A percentile compares a stretch with the other conserved stretches of the same genome.
Conservation (phyloP, 768 basidiomycete species). For the Mycena latifolia region DNA sequence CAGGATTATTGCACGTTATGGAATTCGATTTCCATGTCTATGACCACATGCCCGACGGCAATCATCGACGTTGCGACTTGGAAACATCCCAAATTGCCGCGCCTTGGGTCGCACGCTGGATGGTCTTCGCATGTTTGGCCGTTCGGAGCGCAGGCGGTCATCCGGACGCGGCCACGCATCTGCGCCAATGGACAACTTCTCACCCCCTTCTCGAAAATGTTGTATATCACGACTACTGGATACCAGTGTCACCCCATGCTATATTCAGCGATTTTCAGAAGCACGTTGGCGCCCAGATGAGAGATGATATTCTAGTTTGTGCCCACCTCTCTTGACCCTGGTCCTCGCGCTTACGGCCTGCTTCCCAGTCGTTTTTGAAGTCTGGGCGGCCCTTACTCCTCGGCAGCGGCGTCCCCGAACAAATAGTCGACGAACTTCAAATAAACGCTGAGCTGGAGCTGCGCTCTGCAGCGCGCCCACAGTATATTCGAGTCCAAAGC, state of each 20-base stretch:
- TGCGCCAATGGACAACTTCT: conserved; percentile 65
- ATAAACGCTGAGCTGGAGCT: conserved; percentile 65
- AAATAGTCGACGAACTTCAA: conserved; percentile 67
- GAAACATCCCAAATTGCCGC: conserved; percentile 56
- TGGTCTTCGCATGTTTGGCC: conserved; percentile 66
- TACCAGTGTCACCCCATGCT: conserved; percentile 71
- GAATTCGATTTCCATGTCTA: conserved; percentile 82
- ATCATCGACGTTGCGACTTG: conserved; percentile 59
- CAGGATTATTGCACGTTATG: conserved; percentile 73
- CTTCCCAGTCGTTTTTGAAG: conserved; percentile 69
- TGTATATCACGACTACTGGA: conserved; percentile 69
- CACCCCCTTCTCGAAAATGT: conserved; percentile 72
- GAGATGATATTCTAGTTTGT: conserved; percentile 70
- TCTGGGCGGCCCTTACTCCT: conserved; percentile 78
- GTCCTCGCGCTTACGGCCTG: conserved; percentile 1
- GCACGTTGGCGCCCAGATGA: conserved; percentile 58
- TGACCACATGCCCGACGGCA: conserved; percentile 65
- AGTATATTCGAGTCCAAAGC: conserved; percentile 69
- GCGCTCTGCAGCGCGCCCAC: conserved; percentile 54
- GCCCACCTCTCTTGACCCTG: background rate
- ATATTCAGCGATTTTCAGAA: conserved; percentile 52
- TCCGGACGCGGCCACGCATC: conserved; percentile 69
- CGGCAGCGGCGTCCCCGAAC: conserved; percentile 68
- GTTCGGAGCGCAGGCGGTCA: conserved; percentile 70
- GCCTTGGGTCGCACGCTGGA: conserved; percentile 75